phyloP scores from a whole-genome alignment of 768 basidiomycete species.

The Mycena venus region DNA sequence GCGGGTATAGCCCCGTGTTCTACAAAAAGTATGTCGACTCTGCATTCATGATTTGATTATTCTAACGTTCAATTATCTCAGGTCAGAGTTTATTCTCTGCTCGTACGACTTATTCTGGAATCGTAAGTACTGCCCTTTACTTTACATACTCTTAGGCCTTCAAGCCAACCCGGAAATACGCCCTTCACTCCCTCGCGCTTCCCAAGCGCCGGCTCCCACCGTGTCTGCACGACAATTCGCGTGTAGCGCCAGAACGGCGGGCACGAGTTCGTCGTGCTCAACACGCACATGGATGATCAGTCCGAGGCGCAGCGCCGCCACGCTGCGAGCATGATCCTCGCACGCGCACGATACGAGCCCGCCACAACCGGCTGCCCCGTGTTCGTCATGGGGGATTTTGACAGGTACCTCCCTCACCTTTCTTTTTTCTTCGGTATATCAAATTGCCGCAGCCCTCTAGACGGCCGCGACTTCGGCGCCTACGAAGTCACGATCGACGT shows the following conservation, averaged over 20 bases:
- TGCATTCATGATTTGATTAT: too few species aligned
- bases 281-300: slow-evolving; percentile 68
- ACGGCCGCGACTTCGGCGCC: slow-evolving; percentile 60
- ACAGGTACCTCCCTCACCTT: slow-evolving; percentile 44
- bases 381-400: slow-evolving; percentile 68
- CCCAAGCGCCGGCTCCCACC: slow-evolving; percentile 64
- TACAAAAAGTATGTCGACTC: slow-evolving; percentile 61
- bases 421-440: not conserved
- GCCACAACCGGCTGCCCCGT: slow-evolving; percentile 54
- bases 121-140: slow-evolving; percentile 54
- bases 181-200: slow-evolving; percentile 64
- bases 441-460: slow-evolving; percentile 49
- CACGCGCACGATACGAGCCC: slow-evolving; percentile 65
- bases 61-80: too few species aligned
- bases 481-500: slow-evolving; percentile 65
- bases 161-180: slow-evolving; percentile 47
- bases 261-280: slow-evolving; percentile 56
- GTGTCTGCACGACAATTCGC: slow-evolving; percentile 62
- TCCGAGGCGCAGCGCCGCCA: slow-evolving; percentile 65
- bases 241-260: slow-evolving; percentile 30
- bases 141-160: not conserved
- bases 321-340: slow-evolving; percentile 65
- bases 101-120: slow-evolving; percentile 66
- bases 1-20: slow-evolving; percentile 76
- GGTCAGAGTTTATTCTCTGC: slow-evolving; percentile 51